phyloP scores from a whole-genome alignment of 2,329 filamentous ascomycete genomes.

The Magnaporthiopsis incrustans region DNA sequence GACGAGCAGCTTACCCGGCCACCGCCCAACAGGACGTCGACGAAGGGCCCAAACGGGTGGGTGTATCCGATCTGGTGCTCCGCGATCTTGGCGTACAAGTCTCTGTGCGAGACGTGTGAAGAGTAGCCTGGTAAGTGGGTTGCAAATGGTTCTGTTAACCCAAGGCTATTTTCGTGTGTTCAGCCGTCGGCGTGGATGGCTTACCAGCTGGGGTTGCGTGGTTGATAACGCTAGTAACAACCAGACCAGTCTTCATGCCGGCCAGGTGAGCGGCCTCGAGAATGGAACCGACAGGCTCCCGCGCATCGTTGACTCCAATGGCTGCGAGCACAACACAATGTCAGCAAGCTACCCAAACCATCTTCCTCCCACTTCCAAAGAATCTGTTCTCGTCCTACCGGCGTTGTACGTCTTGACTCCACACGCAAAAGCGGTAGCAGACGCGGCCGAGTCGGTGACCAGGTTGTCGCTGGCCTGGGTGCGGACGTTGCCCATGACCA shows the following conservation, averaged over 20 bases:
- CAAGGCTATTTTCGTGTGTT: background rate
- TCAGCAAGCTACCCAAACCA: background rate
- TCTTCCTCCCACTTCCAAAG: too few relatives aligned
- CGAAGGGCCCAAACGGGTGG: conserved; percentile 28
- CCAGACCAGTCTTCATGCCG: conserved; percentile 31
- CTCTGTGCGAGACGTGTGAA: conserved; percentile 24
- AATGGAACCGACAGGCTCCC: conserved; percentile 27
- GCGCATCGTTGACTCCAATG: conserved; percentile 24
- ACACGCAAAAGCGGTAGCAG: conserved; percentile 30
- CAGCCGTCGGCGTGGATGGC: background rate
- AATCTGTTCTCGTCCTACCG: conserved; percentile 4
- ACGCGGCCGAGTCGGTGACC: conserved; percentile 31
- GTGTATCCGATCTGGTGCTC: conserved; percentile 29
- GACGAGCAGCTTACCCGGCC: conserved; percentile 18
- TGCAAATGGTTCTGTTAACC: background rate
- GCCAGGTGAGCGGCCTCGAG: conserved; percentile 30
- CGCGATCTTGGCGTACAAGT: conserved; percentile 27
- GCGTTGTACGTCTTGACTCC: conserved; percentile 31
- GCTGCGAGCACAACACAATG: conserved; percentile 6
- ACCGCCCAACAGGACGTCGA: conserved; percentile 31
- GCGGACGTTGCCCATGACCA: conserved; percentile 22
- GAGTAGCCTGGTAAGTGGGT: conserved; percentile 18
- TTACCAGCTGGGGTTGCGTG: conserved; percentile 23
- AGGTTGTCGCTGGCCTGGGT: conserved; percentile 24
- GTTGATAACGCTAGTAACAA: conserved; percentile 32